phyloP scores from a whole-genome alignment of 2,329 filamentous ascomycete genomes.

The Colletotrichum tofieldiae region DNA sequence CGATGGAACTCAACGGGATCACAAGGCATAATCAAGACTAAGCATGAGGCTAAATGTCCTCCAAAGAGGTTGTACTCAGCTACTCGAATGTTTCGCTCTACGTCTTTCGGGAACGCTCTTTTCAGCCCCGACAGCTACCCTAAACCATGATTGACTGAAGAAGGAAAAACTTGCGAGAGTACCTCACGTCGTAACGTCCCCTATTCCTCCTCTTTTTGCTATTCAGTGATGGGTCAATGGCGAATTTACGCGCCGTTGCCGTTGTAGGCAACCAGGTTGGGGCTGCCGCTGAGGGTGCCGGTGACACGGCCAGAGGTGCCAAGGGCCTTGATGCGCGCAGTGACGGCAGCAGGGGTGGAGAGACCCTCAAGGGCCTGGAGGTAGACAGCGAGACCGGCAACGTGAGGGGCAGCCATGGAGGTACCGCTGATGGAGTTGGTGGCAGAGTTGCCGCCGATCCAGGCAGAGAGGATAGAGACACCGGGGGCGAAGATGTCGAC shows the following conservation, averaged over 20 bases:
- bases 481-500: constrained; percentile 70
- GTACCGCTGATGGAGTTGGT: constrained; percentile 70
- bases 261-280: constrained; percentile 66
- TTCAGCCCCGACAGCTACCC: not conserved
- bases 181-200: not conserved
- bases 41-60: not conserved
- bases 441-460: constrained; percentile 58
- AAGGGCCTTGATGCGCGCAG: constrained; percentile 58
- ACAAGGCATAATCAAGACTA: not conserved
- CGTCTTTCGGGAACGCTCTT: not conserved
- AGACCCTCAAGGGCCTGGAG: constrained; percentile 61
- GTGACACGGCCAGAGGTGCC: constrained; percentile 57
- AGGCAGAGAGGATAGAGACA: constrained; percentile 62
- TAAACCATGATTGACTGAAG: not conserved
- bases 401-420: constrained; percentile 74
- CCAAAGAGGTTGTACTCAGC: constrained; percentile 1
- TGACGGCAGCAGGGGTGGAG: constrained; percentile 60
- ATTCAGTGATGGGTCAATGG: not conserved
- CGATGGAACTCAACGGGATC: not conserved
- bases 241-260: constrained; percentile 47
- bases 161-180: not conserved
- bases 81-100: not conserved
- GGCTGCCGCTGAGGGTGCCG: constrained; percentile 53
- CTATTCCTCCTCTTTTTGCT: constrained; percentile 10
- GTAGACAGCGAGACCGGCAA: constrained; percentile 75